Conservation (phyloP, 176 grass and related monocot genomes). For the Puya raimondii region DNA sequence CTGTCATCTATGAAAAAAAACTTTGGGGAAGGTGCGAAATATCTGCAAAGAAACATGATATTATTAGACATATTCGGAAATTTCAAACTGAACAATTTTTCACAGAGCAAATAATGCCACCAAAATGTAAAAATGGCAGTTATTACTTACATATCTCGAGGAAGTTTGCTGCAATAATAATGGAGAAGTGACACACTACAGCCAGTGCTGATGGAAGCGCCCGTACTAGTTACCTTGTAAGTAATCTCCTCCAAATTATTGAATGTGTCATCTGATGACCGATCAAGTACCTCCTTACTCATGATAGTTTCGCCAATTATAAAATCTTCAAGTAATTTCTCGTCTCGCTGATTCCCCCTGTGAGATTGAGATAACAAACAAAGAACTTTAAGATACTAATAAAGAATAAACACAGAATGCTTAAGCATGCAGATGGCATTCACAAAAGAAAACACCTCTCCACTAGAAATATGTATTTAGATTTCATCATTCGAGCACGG, state of each 20-base stretch:
- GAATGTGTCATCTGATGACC: slow-evolving; percentile 68
- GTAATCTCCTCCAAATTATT: slow-evolving; percentile 57
- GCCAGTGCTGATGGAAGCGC: slow-evolving; percentile 82
- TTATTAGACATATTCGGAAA: slow-evolving; percentile 12
- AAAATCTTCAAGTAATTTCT: slow-evolving; percentile 73
- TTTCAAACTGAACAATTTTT: slow-evolving; percentile 6
- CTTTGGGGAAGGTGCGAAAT: slow-evolving; percentile 56
- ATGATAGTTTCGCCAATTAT: slow-evolving; percentile 62
- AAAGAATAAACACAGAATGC: slow-evolving; percentile 13
- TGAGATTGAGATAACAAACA: slow-evolving; percentile 19
- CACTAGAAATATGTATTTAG: slow-evolving; percentile 73
- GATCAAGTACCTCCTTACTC: slow-evolving; percentile 58
- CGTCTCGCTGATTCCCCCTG: slow-evolving; percentile 61
- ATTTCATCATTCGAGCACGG: slow-evolving; percentile 76
- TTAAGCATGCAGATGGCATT: slow-evolving; percentile 7
- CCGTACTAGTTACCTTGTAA: slow-evolving; percentile 66
- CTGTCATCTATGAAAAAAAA: slow-evolving; percentile 61
- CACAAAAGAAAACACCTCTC: slow-evolving; percentile 47
- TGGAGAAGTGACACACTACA: slow-evolving; percentile 80
- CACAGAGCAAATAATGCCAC: not conserved
- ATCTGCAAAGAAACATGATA: slow-evolving; percentile 43
- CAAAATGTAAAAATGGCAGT: slow-evolving; percentile 14
- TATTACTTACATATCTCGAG: slow-evolving; percentile 66
- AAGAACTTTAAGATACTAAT: slow-evolving; percentile 9
- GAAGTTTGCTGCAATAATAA: slow-evolving; percentile 78